Percentiles rank a stretch among this genome's conserved stretches.
These are phyloP conservation scores for Juncus inflexus DNA, from an alignment of 176 grass and related monocot genomes.

Conservation along the genomic window DNA sequence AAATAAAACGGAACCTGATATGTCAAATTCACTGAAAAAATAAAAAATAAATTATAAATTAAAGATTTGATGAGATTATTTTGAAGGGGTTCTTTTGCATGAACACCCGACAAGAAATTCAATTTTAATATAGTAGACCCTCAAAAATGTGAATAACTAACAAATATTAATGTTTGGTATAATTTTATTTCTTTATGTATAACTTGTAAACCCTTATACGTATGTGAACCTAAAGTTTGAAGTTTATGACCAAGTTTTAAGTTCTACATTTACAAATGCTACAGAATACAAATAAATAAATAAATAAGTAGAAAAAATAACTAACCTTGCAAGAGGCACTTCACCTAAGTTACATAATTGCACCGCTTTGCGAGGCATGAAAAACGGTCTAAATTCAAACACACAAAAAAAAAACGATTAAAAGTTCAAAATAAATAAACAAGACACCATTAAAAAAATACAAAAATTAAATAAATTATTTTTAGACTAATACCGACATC, in stretches of 20 bases:
- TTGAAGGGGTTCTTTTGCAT: neutral
- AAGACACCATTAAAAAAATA: too few relatives aligned
- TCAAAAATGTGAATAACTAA: too few relatives aligned
- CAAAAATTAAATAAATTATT: too few relatives aligned
- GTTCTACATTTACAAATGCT: constrained; percentile 8
- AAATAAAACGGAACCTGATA: constrained; percentile 70
- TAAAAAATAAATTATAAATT: constrained; percentile 16
- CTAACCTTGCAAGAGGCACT: constrained; percentile 71
- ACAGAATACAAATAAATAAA: constrained; percentile 15
- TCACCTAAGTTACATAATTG: constrained; percentile 64
- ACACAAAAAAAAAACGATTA: constrained; percentile 13
- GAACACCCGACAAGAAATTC: constrained; percentile 7
- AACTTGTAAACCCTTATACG: too few relatives aligned
- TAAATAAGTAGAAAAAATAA: constrained; percentile 11
- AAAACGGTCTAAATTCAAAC: constrained; percentile 59
- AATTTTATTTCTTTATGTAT: too few relatives aligned
- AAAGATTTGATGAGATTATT: neutral
- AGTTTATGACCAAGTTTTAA: too few relatives aligned
- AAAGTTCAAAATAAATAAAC: too few relatives aligned
- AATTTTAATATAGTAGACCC: neutral
- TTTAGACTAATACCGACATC: too few relatives aligned
- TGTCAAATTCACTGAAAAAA: constrained; percentile 86
- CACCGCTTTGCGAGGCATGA: constrained; percentile 65
- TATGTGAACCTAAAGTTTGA: too few relatives aligned
- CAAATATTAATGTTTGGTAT: too few relatives aligned